phyloP scores from a whole-genome alignment of 2,329 filamentous ascomycete species.

The Setomelanomma holmii region DNA sequence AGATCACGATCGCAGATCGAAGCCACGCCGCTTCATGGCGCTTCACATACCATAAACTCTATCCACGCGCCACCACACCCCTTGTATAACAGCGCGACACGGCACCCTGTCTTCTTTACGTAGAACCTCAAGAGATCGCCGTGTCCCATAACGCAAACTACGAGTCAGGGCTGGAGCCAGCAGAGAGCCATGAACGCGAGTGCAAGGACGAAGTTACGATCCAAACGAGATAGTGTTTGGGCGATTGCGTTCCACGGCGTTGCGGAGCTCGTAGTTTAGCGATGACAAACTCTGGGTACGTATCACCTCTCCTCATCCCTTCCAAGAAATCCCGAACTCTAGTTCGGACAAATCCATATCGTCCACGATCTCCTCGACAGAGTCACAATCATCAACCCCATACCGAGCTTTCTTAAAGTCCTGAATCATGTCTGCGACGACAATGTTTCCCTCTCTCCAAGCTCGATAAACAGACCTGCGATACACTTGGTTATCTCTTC shows the following conservation, averaged over 20 bases:
- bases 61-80: no score
- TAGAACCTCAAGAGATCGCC: constrained; percentile 65
- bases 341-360: no score
- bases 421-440: not conserved
- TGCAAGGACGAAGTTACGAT: constrained; percentile 40
- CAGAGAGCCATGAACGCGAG: constrained; percentile 16
- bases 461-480: not conserved
- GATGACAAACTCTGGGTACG: no score
- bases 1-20: constrained; percentile 56
- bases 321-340: no score
- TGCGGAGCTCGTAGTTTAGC: no score
- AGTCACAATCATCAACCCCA: not conserved
- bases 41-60: no score
- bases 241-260: no score
- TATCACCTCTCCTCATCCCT: no score
- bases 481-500: no score
- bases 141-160: constrained; percentile 48
- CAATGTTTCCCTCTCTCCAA: not conserved
- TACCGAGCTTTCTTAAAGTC: not conserved
- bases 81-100: constrained; percentile 63
- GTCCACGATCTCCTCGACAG: not conserved
- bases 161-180: constrained; percentile 45
- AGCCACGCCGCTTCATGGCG: constrained; percentile 53
- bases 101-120: constrained; percentile 81
- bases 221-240: no score